Base-by-base conservation (phyloP, 1,284 basidiomycete species). In the Cryptococcus sp. region DNA sequence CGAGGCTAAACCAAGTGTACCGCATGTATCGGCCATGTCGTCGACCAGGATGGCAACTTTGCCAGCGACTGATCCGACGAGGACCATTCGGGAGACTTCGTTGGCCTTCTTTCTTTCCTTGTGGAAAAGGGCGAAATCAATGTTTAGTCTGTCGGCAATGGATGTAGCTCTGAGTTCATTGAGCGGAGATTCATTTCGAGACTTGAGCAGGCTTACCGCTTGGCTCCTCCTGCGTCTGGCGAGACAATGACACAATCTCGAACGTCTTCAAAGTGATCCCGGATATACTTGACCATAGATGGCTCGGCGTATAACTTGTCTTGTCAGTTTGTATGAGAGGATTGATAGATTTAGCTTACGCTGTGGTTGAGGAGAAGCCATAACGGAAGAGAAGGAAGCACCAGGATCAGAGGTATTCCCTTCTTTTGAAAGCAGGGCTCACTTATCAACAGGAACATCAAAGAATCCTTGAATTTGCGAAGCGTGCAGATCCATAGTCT, bases 391-490 rank as follows among this genome's bases (percentile, higher is more conserved):
- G 23, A 37, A 44, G 36, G 11, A 47, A 11, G 13, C n/a, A 23
- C 13, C n/a, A 44, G 49, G 35, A 15, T 14, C 35, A 37, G 43
- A 11, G 1, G 61, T 64, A 58, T 50, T 65, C 63, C 57, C 63
- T 65, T 50, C 44, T 56, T 34, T 11, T 15, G 45, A 35, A 42
- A 8, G 43, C n/a, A 15, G 45, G 50, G 85, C 91, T 83, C 76
- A 96, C 93, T 97, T 97, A 82, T 99, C 95, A 60, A 98, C 95
- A 14, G 96, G 96, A n/a, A 98, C 95, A 77, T 98, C 95, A 77
- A 99, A 99, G 82, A 99, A 99, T 37, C 96, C 96, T 78, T 99
- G 94, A 62, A 97, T 97, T 73, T 96, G 94, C n/a, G 90, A 93
- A 48, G 94, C 93, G 73, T 97, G 92, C 67, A 97, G 79, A 79